Percentiles rank a stretch among this genome's conserved stretches.
Evolutionary conservation across 345 rosid species (phyloP).

Genomic region (Gossypium mustelinum): DNA sequence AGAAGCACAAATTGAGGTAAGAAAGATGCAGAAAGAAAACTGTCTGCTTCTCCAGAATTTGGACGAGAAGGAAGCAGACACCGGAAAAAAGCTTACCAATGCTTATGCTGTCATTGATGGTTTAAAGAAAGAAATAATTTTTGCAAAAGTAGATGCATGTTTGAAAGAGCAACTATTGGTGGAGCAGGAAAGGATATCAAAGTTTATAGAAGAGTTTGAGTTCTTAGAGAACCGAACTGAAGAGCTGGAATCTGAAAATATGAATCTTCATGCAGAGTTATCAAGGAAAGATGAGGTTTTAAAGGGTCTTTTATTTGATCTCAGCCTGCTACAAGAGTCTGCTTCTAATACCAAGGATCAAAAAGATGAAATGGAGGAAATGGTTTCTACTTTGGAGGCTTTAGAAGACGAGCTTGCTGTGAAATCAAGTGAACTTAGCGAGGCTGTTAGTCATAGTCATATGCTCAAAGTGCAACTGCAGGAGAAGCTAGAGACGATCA

Average conservation of each 20-base stretch:
- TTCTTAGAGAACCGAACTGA: constrained; percentile 44
- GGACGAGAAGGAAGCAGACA: constrained; percentile 39
- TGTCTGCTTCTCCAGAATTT: constrained; percentile 40
- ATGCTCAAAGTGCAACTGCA: constrained; percentile 57
- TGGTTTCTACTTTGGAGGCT: constrained; percentile 54
- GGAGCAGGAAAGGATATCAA: constrained; percentile 37
- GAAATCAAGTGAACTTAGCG: constrained; percentile 57
- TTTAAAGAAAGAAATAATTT: constrained; percentile 41
- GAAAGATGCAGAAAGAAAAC: constrained; percentile 36
- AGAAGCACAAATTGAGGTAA: constrained; percentile 31
- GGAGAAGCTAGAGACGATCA: constrained; percentile 51
- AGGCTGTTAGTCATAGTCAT: constrained; percentile 42
- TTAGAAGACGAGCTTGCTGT: constrained; percentile 61
- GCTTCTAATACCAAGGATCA: constrained; percentile 72
- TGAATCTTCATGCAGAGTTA: constrained; percentile 56
- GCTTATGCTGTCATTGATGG: constrained; percentile 41
- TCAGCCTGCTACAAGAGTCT: constrained; percentile 85
- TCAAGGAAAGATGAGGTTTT: constrained; percentile 77
- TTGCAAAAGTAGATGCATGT: constrained; percentile 47
- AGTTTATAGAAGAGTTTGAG: constrained; percentile 47
- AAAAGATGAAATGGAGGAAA: constrained; percentile 72
- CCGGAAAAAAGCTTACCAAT: constrained; percentile 30
- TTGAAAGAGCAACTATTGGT: constrained; percentile 39
- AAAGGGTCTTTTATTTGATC: constrained; percentile 76
- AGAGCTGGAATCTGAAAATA: constrained; percentile 52